A percentile compares a stretch with the other conserved stretches of the same genome.
phyloP scores from a whole-genome alignment of 257 asterid genomes.

The Solanum commersonii region DNA sequence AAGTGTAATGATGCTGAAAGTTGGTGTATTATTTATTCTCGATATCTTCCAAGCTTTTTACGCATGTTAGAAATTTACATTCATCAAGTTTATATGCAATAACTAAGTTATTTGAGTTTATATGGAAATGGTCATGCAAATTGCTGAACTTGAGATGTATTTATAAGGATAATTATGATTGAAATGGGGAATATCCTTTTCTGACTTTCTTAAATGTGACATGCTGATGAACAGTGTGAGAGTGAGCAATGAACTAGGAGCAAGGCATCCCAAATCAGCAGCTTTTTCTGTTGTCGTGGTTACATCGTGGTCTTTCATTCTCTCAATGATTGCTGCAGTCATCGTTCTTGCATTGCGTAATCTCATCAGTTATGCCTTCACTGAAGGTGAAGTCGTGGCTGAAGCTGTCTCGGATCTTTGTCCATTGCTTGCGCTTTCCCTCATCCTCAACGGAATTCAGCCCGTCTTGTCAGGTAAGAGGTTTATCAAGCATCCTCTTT shows the following conservation, averaged over 20 bases:
- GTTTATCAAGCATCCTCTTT: not conserved
- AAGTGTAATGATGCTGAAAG: not conserved
- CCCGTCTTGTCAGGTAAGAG: slow-evolving; percentile 21
- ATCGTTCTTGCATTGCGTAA: slow-evolving; percentile 22
- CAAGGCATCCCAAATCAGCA: slow-evolving; percentile 68
- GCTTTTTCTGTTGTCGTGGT: slow-evolving; percentile 48
- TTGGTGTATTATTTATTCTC: not conserved
- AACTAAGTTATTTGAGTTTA: not conserved
- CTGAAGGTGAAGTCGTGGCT: slow-evolving; percentile 21
- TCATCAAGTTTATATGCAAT: not conserved
- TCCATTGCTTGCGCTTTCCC: slow-evolving; percentile 15
- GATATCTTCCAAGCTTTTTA: not conserved
- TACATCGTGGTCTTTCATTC: slow-evolving; percentile 21
- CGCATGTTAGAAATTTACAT: not conserved
- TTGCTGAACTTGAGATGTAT: not conserved
- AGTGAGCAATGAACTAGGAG: slow-evolving; percentile 73
- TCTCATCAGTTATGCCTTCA: slow-evolving; percentile 41
- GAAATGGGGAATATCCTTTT: not conserved
- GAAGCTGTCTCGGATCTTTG: slow-evolving; percentile 21
- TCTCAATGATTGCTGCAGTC: slow-evolving; percentile 21
- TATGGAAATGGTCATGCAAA: not conserved
- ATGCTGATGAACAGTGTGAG: slow-evolving; percentile 28
- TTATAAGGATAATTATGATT: not conserved
- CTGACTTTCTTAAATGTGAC: not conserved
- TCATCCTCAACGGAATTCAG: slow-evolving; percentile 20